phyloP scores from a whole-genome alignment of 495 filamentous ascomycete species.

The Aspergillus cavernicola region DNA sequence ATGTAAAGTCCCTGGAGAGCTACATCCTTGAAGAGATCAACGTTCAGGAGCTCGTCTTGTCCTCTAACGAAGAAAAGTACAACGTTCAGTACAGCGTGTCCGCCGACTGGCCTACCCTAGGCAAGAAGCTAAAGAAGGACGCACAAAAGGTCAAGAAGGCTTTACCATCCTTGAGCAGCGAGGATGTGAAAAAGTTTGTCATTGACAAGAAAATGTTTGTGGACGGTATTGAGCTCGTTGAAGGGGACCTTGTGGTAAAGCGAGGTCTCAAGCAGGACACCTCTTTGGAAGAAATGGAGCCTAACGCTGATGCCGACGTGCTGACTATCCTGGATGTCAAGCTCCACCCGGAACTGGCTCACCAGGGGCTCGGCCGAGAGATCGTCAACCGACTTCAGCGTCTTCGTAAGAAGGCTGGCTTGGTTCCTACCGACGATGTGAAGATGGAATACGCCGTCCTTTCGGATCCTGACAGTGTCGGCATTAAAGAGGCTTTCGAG shows the following conservation, averaged over 20 bases:
- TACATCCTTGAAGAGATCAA: conserved; percentile 94
- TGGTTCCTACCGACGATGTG: conserved; percentile 78
- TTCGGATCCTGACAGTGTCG: conserved; percentile 71
- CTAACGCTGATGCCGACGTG: conserved; percentile 80
- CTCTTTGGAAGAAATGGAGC: conserved; percentile 67
- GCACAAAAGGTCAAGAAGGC: conserved; percentile 86
- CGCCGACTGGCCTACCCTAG: conserved; percentile 90
- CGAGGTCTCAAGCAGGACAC: conserved; percentile 69
- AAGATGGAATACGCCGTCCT: conserved; percentile 79
- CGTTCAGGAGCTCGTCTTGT: conserved; percentile 76
- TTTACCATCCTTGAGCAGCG: conserved; percentile 71
- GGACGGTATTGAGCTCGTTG: conserved; percentile 75
- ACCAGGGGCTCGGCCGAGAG: conserved; percentile 75
- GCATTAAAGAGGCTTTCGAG: conserved; percentile 70
- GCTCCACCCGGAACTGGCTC: conserved; percentile 67
- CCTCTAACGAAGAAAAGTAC: conserved; percentile 84
- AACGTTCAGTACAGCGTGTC: conserved; percentile 83
- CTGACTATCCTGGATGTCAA: conserved; percentile 76
- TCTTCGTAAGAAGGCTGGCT: conserved; percentile 75
- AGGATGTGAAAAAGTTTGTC: conserved; percentile 73
- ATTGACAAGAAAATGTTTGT: conserved; percentile 67
- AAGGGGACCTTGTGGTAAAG: conserved; percentile 80
- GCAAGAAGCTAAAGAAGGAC: conserved; percentile 96
- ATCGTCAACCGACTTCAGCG: conserved; percentile 80
- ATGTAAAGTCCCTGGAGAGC: conserved; percentile 74